Base-by-base conservation (phyloP, 306 rosid genomes). In the Phaseolus lunatus region DNA sequence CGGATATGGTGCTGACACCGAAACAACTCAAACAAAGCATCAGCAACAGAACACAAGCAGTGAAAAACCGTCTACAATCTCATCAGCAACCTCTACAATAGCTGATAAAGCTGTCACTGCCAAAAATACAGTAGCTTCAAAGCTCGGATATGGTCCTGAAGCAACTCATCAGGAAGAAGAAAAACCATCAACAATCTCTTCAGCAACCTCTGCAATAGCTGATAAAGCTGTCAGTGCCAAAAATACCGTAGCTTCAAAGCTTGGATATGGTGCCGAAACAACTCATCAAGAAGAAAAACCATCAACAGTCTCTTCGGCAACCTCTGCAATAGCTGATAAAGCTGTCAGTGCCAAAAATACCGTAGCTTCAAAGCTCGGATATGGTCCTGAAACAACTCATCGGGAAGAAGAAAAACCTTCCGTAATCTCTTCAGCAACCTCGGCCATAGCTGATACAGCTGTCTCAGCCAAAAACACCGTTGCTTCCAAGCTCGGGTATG, bases 291-390 rank as follows among this genome's bases (percentile, higher is more conserved):
- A 43, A 50, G 20, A 81, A 2, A 10, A 58, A 37, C 23, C 41
- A n/a, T 18, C 73, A 0, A 72, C 37, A 64, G 23, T 82, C 61
- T 80, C 83, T 3, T 56, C 72, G 1, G 87, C 85, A 23, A 71
- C 87, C 0, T 19, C 88, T 18, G 69, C 79, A 10, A 45, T 86
- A 0, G 27, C 88, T 2, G 86, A 75, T 9, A 19, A 7, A 52
- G 58, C 58, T 8, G 24, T 19, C 24, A 0, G 2, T 7, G 58
- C 58, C 58, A 52, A 52, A 74, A 78, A 91, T 14, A 69, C 5
- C 72, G 63, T 86, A 3, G 81, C 88, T 18, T 86, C 89, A 0
- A 89, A 77, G 82, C 83, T 91, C 10, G 90, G 90, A 7, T 84
- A 82, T 5, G 89, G 80, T 3, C 54, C 62, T 8, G 62, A 37